These are phyloP conservation scores for Coemansia guatemalensis DNA, from an alignment of 192 early-diverging fungal genomes.

Conservation along the genomic window DNA sequence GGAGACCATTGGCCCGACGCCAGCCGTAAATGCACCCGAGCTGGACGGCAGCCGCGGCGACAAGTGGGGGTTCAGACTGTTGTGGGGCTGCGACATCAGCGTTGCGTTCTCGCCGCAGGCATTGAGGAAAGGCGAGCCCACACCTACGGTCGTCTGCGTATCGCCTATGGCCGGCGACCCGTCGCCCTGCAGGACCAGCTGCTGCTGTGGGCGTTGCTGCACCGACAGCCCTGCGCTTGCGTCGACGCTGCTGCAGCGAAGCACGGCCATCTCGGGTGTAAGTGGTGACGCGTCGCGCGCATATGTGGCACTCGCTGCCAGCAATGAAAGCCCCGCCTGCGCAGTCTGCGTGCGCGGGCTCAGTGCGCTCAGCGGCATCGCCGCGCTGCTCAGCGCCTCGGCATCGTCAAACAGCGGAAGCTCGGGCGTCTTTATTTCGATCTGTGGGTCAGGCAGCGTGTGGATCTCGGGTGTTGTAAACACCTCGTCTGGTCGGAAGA, in stretches of 20 bases:
- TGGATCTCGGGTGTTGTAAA: slow-evolving; percentile 46
- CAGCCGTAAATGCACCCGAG: neutral
- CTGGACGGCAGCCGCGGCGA: slow-evolving; percentile 32
- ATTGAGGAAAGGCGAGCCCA: slow-evolving; percentile 39
- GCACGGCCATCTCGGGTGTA: slow-evolving; percentile 21
- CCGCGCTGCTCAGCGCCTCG: slow-evolving; percentile 15
- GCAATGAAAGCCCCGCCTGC: slow-evolving; percentile 44
- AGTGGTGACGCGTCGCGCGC: slow-evolving; percentile 17
- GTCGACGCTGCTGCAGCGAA: slow-evolving; percentile 4
- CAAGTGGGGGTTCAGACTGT: slow-evolving; percentile 41
- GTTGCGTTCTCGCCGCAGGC: slow-evolving; percentile 37
- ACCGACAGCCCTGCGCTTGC: neutral
- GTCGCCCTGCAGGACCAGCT: neutral
- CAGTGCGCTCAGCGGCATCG: slow-evolving; percentile 19
- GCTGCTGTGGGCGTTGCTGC: neutral
- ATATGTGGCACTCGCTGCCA: slow-evolving; percentile 47
- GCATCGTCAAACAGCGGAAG: slow-evolving; percentile 43
- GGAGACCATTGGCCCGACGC: neutral
- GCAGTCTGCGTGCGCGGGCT: slow-evolving; percentile 51
- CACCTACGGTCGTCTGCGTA: slow-evolving; percentile 14
- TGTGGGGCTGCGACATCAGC: slow-evolving; percentile 54
- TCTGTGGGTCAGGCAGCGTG: slow-evolving; percentile 15
- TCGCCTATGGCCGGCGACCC: slow-evolving; percentile 11
- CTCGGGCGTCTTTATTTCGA: slow-evolving; percentile 29
- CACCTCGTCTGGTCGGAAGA: slow-evolving; percentile 42